These are phyloP conservation scores for Biscogniauxia marginata DNA, from an alignment of 2,329 filamentous ascomycete species.

Conservation along the genomic window DNA sequence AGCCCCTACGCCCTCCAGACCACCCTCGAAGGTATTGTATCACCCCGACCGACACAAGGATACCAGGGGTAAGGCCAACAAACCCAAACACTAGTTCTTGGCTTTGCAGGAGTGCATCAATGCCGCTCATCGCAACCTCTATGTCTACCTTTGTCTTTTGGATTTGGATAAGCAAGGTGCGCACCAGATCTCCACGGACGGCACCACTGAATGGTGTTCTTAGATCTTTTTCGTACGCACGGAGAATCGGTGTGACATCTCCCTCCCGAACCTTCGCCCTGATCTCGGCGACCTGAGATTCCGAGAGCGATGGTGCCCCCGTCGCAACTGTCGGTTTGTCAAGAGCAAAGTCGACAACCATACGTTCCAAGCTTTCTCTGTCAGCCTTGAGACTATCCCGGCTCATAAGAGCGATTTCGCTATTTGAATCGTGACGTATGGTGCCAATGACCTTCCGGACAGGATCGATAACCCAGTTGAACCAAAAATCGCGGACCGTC, in stretches of 20 bases:
- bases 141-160: constrained; percentile 99
- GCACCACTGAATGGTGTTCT: constrained; percentile 79
- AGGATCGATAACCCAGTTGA: constrained; percentile 93
- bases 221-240: constrained; percentile 87
- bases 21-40: constrained; percentile 68
- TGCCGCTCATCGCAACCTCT: constrained; percentile 92
- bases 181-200: constrained; percentile 80
- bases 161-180: constrained; percentile 90
- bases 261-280: constrained; percentile 81
- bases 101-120: constrained; percentile 90
- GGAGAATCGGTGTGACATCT: constrained; percentile 87
- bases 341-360: constrained; percentile 94
- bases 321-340: constrained; percentile 70
- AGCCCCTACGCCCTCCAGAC: constrained; percentile 69
- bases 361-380: constrained; percentile 86
- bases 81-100: constrained; percentile 99
- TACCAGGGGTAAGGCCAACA: constrained; percentile 85
- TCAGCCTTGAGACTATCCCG: constrained; percentile 88
- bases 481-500: constrained; percentile 86
- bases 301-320: constrained; percentile 52
- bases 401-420: constrained; percentile 96
- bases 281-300: constrained; percentile 71
- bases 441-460: constrained; percentile 80
- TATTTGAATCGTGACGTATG: constrained; percentile 87
- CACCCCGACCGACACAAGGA: constrained; percentile 79